A percentile compares a stretch with the other conserved stretches of the same genome.
These are phyloP conservation scores for Linum usitatissimum DNA, from an alignment of 345 rosid species.

Conservation along the genomic window DNA sequence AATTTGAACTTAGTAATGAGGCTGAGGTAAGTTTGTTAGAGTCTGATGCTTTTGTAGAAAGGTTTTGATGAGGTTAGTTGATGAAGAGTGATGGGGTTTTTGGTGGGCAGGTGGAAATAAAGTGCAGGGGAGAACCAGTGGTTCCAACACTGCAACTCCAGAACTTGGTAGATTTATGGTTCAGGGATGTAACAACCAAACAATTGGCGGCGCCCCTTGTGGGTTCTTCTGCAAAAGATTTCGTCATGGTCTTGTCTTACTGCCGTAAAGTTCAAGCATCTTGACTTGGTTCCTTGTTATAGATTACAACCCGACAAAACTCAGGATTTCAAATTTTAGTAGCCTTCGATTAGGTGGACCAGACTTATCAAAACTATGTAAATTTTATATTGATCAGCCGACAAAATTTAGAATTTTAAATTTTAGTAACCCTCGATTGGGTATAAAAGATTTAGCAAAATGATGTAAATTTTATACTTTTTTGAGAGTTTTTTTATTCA, in stretches of 20 bases:
- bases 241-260: constrained; percentile 63
- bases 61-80: not conserved
- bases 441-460: no score
- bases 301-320: no score
- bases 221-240: constrained; percentile 80
- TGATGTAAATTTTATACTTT: no score
- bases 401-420: no score
- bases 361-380: no score
- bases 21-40: constrained; percentile 43
- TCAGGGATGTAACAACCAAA: constrained; percentile 39
- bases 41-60: no score
- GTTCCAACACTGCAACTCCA: constrained; percentile 44
- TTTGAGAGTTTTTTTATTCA: no score
- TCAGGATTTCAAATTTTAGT: no score
- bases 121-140: constrained; percentile 65
- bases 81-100: not conserved
- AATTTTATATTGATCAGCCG: no score
- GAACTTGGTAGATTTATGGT: constrained; percentile 61
- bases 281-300: no score
- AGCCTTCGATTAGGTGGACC: no score
- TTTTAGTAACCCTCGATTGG: no score
- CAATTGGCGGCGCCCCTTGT: constrained; percentile 29
- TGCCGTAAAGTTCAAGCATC: constrained; percentile 38
- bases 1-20: constrained; percentile 58
- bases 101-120: constrained; percentile 52